Percentiles rank a stretch among this genome's conserved stretches.
phyloP scores from a whole-genome alignment of 176 grass and related monocot genomes.

The Lolium rigidum region DNA sequence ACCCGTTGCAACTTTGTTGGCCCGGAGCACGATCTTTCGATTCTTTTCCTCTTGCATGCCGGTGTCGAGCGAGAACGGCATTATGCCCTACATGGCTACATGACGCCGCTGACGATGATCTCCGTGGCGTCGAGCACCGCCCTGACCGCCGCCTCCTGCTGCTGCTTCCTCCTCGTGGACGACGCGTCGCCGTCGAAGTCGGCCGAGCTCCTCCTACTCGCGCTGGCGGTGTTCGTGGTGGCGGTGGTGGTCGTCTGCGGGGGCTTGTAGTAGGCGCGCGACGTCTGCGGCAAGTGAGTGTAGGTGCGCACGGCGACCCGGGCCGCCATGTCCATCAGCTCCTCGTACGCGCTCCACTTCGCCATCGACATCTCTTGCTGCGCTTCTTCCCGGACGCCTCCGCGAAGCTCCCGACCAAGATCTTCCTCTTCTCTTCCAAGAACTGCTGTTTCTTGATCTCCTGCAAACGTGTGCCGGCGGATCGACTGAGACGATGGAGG shows the following conservation, averaged over 20 bases:
- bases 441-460: too few species aligned
- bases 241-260: constrained; percentile 33
- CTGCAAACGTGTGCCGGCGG: neutral
- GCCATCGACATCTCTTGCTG: constrained; percentile 36
- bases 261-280: constrained; percentile 73
- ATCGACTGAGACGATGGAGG: neutral
- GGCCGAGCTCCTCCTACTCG: neutral
- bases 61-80: neutral
- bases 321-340: constrained; percentile 53
- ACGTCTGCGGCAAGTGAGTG: constrained; percentile 68
- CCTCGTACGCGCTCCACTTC: constrained; percentile 40
- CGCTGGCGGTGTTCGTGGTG: neutral
- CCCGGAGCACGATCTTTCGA: neutral
- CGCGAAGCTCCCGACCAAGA: neutral
- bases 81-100: neutral
- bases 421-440: neutral
- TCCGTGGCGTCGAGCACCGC: constrained; percentile 27
- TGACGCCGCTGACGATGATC: constrained; percentile 36
- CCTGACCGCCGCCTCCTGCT: neutral
- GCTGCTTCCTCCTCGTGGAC: neutral
- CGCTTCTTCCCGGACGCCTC: neutral
- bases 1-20: too few species aligned
- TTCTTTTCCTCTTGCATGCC: constrained; percentile 19
- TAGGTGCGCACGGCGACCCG: constrained; percentile 60
- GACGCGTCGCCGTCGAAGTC: neutral